Base-by-base conservation (phyloP, 2,329 filamentous ascomycete genomes). In the Diaporthe citrichinensis region DNA sequence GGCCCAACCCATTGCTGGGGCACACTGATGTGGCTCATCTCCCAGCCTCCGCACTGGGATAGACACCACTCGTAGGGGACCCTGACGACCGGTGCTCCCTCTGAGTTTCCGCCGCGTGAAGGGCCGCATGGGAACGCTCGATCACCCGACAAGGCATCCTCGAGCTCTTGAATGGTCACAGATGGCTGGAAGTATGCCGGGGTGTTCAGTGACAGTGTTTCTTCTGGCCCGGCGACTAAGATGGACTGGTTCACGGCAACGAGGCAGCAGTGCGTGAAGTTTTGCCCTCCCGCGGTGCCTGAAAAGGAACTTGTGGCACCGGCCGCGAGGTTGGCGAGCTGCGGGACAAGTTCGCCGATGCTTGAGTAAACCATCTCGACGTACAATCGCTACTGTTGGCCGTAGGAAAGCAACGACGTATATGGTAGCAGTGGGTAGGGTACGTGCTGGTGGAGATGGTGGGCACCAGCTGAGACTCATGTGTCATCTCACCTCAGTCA, bases 221-320 rank as follows among this genome's bases (percentile, higher is more conserved):
- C n/a, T 51, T 59, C 59, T 7, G 73, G 41, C 39, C 59, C 68
- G 28, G 44, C 28, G 31, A 72, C 6, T 25, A 49, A 51, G 31
- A 75, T 31, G 23, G 73, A 73, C 2, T 78, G 75, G 34, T 76
- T 76, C 59, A 81, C 44, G 28, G 80, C 80, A 49, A 78, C 77
- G n/a, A 80, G 65, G 55, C 80, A 81, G 76, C 80, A 81, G 20
- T 77, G 78, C 4, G 79, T 81, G 55, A 79, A 79, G 53, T 81
- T 80, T 8, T 81, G 80, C 6, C 77, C 75, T 46, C 80, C 80
- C 39, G n/a, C 15, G 7, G 23, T 36, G 15, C 25, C 34, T n/a
- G 23, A n/a, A 6, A 69, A 23, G 12, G 28, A 20, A 20, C 25
- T 28, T 6, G 58, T 59, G 2, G 44, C 44, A 12, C 31, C 15